Evolutionary conservation across 345 rosid species (phyloP).

Genomic region (Zanthoxylum bungeanum): DNA sequence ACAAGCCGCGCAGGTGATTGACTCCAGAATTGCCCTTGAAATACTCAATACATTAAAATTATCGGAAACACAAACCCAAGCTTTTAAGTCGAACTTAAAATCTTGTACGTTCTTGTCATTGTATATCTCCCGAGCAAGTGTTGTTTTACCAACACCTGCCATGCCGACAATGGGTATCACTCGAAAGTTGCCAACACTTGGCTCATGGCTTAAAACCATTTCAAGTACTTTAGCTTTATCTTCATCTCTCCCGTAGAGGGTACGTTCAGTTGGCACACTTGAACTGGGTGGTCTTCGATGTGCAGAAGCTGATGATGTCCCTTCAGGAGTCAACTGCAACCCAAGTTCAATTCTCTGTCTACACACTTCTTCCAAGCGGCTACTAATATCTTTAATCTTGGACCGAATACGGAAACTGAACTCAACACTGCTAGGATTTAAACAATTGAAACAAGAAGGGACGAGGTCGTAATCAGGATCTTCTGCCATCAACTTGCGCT

Average conservation of each 20-base stretch:
- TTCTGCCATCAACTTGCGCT: neutral
- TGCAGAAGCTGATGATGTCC: neutral
- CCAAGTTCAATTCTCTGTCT: neutral
- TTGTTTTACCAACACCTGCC: constrained; percentile 3
- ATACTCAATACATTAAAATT: neutral
- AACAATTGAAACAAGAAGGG: neutral
- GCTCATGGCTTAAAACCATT: neutral
- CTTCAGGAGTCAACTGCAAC: neutral
- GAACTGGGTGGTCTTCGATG: neutral
- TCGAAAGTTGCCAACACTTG: neutral
- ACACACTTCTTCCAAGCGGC: neutral
- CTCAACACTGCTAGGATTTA: neutral
- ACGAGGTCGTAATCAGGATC: neutral
- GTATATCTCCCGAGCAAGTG: neutral
- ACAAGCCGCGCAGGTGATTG: neutral
- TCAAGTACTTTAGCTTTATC: neutral
- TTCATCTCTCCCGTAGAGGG: neutral
- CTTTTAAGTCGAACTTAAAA: neutral
- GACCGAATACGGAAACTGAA: neutral
- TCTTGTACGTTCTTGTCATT: neutral
- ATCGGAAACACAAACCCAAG: neutral
- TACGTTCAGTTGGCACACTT: neutral
- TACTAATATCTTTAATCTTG: neutral
- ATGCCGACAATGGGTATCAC: neutral
- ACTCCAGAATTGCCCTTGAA: neutral